Conservation (phyloP, 2,329 filamentous ascomycete species). For the Mariannaea elegans region DNA sequence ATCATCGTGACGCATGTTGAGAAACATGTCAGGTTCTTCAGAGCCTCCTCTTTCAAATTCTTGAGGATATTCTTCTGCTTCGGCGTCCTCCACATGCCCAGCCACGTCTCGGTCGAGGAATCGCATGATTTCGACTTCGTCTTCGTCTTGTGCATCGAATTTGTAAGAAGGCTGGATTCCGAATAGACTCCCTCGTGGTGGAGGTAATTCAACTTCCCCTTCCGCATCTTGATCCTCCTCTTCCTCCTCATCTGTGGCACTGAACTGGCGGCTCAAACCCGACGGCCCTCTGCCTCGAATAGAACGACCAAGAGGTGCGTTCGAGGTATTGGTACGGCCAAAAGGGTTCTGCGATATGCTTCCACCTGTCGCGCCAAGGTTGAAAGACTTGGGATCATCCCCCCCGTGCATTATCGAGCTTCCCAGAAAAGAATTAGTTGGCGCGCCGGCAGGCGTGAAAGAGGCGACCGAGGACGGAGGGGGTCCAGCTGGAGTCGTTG, state of each 20-base stretch:
- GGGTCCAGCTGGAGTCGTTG: slow-evolving; percentile 62
- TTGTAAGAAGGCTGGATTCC: slow-evolving; percentile 34
- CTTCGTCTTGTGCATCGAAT: slow-evolving; percentile 38
- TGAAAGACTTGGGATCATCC: slow-evolving; percentile 50
- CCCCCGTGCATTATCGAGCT: slow-evolving; percentile 61
- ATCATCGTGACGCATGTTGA: slow-evolving; percentile 57
- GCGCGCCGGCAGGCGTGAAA: slow-evolving; percentile 65
- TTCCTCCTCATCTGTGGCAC: slow-evolving; percentile 42
- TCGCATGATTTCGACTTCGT: slow-evolving; percentile 49
- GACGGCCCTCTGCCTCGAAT: slow-evolving; percentile 58
- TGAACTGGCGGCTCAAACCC: slow-evolving; percentile 56
- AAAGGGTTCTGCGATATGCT: slow-evolving; percentile 50
- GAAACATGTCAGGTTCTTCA: slow-evolving; percentile 58
- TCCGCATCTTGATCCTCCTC: slow-evolving; percentile 45
- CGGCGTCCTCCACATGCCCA: slow-evolving; percentile 44
- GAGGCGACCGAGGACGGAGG: slow-evolving; percentile 62
- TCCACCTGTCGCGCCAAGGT: slow-evolving; percentile 46
- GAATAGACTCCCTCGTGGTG: slow-evolving; percentile 46
- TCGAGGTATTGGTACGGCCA: slow-evolving; percentile 47
- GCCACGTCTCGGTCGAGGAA: slow-evolving; percentile 49
- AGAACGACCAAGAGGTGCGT: slow-evolving; percentile 58
- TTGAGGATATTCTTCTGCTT: slow-evolving; percentile 52
- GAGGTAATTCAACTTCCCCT: slow-evolving; percentile 47
- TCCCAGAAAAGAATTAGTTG: slow-evolving; percentile 62
- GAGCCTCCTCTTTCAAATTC: slow-evolving; percentile 51